A percentile compares a stretch with the other conserved stretches of the same genome.
phyloP scores from a whole-genome alignment of 305 asterid genomes.

The Fraxinus latifolia region DNA sequence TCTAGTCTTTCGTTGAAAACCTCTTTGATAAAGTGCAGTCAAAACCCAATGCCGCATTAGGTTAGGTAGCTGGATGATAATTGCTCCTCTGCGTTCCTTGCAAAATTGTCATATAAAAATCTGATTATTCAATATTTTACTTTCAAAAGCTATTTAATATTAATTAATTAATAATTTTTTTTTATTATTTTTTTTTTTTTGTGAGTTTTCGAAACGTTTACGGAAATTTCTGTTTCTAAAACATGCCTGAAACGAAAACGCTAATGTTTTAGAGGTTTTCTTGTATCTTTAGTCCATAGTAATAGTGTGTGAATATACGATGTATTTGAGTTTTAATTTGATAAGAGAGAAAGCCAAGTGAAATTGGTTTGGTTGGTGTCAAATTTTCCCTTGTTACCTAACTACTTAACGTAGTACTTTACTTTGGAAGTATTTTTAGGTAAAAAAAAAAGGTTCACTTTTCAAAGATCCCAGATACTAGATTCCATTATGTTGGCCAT shows the following conservation, averaged over 20 bases:
- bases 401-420: neutral
- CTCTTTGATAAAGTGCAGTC: neutral
- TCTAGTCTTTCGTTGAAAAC: neutral
- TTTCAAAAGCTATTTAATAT: too few species aligned
- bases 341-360: neutral
- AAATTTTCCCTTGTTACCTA: neutral
- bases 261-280: neutral
- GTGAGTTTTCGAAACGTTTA: neutral
- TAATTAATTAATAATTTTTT: too few species aligned
- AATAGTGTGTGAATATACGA: neutral
- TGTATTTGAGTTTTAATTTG: neutral
- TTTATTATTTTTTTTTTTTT: too few species aligned
- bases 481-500: neutral
- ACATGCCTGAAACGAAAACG: neutral
- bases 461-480: neutral
- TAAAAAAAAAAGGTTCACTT: neutral
- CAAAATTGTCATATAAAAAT: too few species aligned
- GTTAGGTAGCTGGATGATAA: too few species aligned
- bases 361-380: neutral
- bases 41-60: too few species aligned
- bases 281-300: neutral
- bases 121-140: neutral
- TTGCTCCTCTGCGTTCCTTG: too few species aligned
- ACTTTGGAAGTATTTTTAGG: neutral
- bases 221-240: neutral